These are phyloP conservation scores for Trichoderma sp. DNA, from an alignment of 2,329 filamentous ascomycete genomes.

Conservation along the genomic window DNA sequence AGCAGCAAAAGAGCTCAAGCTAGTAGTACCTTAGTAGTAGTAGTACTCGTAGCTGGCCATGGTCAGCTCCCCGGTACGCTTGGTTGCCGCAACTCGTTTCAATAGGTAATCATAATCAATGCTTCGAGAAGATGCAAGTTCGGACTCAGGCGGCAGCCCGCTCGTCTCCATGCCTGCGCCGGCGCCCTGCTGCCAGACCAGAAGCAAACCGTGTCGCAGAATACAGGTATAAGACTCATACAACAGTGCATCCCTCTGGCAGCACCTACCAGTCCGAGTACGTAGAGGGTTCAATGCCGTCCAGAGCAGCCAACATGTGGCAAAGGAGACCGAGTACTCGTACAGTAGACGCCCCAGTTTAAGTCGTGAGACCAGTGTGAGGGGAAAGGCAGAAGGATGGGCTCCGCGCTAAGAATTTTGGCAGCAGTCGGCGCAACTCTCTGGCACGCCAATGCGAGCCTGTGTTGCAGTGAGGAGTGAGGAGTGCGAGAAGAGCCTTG, in stretches of 20 bases:
- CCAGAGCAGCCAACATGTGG: neutral
- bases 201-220: neutral
- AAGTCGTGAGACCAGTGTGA: constrained; percentile 15
- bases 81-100: neutral
- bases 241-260: neutral
- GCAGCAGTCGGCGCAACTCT: constrained; percentile 21
- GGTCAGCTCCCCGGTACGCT: neutral
- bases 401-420: constrained; percentile 13
- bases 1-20: neutral
- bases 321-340: neutral
- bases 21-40: neutral
- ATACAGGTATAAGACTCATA: neutral
- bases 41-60: neutral
- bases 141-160: neutral
- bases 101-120: neutral
- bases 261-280: neutral
- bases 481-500: constrained; percentile 2
- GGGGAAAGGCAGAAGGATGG: constrained; percentile 7
- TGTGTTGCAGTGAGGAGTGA: constrained; percentile 18
- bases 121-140: constrained; percentile 2
- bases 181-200: neutral
- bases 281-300: neutral
- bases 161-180: neutral
- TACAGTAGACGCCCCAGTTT: constrained; percentile 4
- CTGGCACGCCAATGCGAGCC: constrained; percentile 18